These are phyloP conservation scores for Planoprotostelium fungivorum DNA, from an alignment of 78 protist genomes.

Conservation along the genomic window DNA sequence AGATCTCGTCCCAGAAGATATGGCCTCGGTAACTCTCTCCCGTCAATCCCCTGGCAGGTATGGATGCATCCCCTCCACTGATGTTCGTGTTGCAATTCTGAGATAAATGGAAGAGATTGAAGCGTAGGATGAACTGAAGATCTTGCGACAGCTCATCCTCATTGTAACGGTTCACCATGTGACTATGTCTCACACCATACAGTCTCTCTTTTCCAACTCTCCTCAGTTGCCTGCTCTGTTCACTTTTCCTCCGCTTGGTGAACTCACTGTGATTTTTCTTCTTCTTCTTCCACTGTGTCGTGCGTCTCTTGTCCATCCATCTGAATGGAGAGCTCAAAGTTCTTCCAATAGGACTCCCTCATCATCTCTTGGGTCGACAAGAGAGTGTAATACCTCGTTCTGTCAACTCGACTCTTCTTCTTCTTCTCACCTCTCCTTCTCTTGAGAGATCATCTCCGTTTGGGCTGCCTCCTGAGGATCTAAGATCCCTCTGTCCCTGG, in stretches of 20 bases:
- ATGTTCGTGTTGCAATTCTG: background rate
- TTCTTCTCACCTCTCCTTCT: background rate
- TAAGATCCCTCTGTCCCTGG: background rate
- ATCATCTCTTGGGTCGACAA: background rate
- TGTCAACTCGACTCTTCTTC: too few relatives aligned
- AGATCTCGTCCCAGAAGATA: background rate
- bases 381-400: background rate
- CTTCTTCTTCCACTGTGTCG: background rate
- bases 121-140: background rate
- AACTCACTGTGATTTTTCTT: too few relatives aligned
- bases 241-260: too few relatives aligned
- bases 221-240: background rate
- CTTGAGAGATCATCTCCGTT: background rate
- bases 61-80: background rate
- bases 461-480: background rate
- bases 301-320: background rate
- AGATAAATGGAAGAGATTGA: background rate
- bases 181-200: background rate
- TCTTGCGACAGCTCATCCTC: background rate
- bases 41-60: background rate
- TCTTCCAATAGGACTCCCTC: background rate
- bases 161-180: background rate
- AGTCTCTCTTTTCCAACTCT: background rate
- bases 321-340: background rate
- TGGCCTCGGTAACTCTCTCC: background rate